Evolutionary conservation across 2,329 filamentous ascomycete genomes (phyloP), one percentile per base, ranked within the genome.

Genomic region (Parascedosporium putredinis): DNA sequence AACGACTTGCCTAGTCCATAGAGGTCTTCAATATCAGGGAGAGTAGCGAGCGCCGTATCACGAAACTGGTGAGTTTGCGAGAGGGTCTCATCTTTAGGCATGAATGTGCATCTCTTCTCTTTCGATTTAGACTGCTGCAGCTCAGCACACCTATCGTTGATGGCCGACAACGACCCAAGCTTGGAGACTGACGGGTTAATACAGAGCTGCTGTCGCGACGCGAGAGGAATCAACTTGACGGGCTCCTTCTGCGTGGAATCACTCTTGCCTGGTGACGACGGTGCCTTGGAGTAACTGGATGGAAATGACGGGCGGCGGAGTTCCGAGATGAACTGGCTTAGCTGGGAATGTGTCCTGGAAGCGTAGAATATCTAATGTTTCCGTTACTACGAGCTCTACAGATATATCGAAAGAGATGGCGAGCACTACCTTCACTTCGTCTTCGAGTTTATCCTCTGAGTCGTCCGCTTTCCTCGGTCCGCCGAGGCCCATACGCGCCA

Each of bases 21-120:
- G 34, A 97, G 73, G 58, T 98, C 93, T 63, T 98, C 93, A 50
- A 98, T 97, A 59, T 98, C 93, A 2, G 87, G 84, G 6, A 98
- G 77, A 0, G 79, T 88, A 1, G 93, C 89, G 31, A 97, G 70
- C 1, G 86, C 79, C 55, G 86, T 81, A 60, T 97, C 91, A 16
- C 90, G 82, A 57, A 98, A 97, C 46, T 87, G 79, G 50, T 89
- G 79, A 0, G 88, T 79, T 23, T 86, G 69, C 4, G 75, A 69
- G 47, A 88, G 71, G 18, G 86, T 84, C 2, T 93, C 86, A 50
- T 88, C 83, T n/a, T 74, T 84, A 0, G 88, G 88, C 12, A 95
- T 70, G 60, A 82, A 95, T 0, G 78, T 68, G 61, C 93, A 98
- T 31, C 12, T 31, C 56, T 82, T 81, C 10, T 83, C 76, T 50